Conservation (phyloP, 2,329 filamentous ascomycete genomes). For the Fusarium tanahbumbuense region DNA sequence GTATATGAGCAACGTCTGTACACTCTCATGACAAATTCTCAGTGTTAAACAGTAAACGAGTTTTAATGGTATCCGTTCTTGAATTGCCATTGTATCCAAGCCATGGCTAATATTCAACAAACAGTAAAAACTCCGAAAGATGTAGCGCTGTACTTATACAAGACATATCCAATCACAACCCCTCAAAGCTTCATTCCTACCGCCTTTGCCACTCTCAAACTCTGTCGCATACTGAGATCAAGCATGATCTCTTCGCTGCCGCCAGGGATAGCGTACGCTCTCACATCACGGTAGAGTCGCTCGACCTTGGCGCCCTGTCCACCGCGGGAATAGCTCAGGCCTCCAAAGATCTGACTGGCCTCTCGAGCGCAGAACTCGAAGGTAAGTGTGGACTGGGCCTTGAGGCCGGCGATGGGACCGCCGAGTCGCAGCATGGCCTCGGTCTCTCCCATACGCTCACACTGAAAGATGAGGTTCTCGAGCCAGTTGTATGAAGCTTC, state of each 20-base stretch:
- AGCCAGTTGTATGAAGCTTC: conserved; percentile 98
- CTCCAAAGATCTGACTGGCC: conserved; percentile 97
- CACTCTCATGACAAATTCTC: background rate
- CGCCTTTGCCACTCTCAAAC: conserved; percentile 86
- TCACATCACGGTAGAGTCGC: conserved; percentile 91
- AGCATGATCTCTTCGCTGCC: conserved; percentile 99
- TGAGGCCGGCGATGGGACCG: conserved; percentile 91
- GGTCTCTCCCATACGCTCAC: conserved; percentile 89
- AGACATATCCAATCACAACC: background rate
- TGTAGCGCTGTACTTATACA: conserved; percentile 26
- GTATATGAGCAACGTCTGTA: background rate
- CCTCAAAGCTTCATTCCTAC: conserved; percentile 93
- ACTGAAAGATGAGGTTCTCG: conserved; percentile 94
- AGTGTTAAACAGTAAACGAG: background rate
- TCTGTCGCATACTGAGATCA: conserved; percentile 93
- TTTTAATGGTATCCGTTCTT: conserved; percentile 19
- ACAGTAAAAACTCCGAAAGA: conserved; percentile 24
- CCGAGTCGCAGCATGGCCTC: conserved; percentile 97
- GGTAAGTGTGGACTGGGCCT: conserved; percentile 92
- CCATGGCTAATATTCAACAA: conserved; percentile 7
- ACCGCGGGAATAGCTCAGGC: conserved; percentile 89
- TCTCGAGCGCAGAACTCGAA: conserved; percentile 99
- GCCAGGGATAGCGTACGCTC: conserved; percentile 95
- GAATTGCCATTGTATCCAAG: conserved; percentile 4
- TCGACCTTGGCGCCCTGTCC: conserved; percentile 97